Percentiles rank a stretch among this genome's conserved stretches.
Evolutionary conservation across 176 grass and related monocot species (phyloP).

Genomic region (Zizania latifolia): DNA sequence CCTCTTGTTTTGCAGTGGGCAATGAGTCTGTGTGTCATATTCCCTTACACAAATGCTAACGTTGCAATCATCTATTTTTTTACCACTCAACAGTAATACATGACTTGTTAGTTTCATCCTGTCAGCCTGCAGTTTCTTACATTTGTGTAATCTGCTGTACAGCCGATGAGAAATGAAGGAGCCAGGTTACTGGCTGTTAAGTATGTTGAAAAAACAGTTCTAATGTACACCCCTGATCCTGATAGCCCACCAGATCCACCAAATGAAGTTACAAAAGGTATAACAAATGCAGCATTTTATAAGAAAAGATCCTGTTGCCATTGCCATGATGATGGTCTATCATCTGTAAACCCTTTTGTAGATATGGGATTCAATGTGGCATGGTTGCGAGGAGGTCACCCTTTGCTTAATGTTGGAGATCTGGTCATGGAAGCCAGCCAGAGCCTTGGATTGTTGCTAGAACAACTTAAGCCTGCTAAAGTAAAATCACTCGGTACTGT

Average conservation of each 20-base stretch:
- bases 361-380: constrained; percentile 80
- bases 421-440: constrained; percentile 89
- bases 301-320: not conserved
- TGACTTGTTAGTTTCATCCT: not conserved
- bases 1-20: not conserved
- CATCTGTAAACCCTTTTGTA: constrained; percentile 26
- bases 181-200: constrained; percentile 71
- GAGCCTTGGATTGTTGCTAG: constrained; percentile 80
- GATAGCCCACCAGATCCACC: constrained; percentile 71
- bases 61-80: not conserved
- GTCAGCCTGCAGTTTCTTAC: not conserved
- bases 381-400: constrained; percentile 87
- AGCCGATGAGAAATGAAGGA: constrained; percentile 67
- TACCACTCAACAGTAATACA: not conserved
- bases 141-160: constrained; percentile 20
- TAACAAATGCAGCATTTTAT: not conserved
- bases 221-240: constrained; percentile 83
- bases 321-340: constrained; percentile 27
- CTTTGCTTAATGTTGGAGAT: constrained; percentile 79
- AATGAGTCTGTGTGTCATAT: not conserved
- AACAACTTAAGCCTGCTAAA: constrained; percentile 81
- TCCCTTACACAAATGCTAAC: not conserved
- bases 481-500: constrained; percentile 77
- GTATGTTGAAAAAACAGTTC: constrained; percentile 78
- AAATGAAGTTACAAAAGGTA: constrained; percentile 55